These are phyloP conservation scores for Breynia disticha DNA, from an alignment of 441 rosid species.

Conservation along the genomic window DNA sequence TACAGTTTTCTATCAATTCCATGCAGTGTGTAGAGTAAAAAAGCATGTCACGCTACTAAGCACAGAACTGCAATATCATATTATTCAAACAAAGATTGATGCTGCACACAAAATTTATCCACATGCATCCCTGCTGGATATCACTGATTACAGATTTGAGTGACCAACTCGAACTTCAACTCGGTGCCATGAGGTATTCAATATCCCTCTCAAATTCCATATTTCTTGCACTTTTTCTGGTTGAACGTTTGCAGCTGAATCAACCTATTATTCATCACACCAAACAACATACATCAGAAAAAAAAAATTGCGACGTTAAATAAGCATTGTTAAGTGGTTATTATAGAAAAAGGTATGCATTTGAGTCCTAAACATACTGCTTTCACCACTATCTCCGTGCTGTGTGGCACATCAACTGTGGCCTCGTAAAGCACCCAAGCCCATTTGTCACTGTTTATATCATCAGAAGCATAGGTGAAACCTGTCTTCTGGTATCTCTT, in stretches of 20 bases:
- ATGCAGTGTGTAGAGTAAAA: too few species aligned
- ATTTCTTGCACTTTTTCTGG: slow-evolving; percentile 76
- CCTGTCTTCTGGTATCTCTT: slow-evolving; percentile 62
- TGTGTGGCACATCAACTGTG: slow-evolving; percentile 41
- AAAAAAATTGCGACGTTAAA: neutral
- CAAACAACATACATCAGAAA: slow-evolving; percentile 1
- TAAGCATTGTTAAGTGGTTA: neutral
- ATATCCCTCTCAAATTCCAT: slow-evolving; percentile 92
- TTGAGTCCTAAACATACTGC: slow-evolving; percentile 42
- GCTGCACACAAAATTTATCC: too few species aligned
- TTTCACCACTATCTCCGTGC: slow-evolving; percentile 73
- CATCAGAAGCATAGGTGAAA: slow-evolving; percentile 48
- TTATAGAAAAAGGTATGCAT: neutral
- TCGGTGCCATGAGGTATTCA: slow-evolving; percentile 94
- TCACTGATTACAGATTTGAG: slow-evolving; percentile 47
- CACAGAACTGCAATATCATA: too few species aligned
- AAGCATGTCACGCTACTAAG: too few species aligned
- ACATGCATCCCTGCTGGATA: too few species aligned
- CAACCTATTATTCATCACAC: slow-evolving; percentile 43
- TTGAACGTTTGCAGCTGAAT: slow-evolving; percentile 91
- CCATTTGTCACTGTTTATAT: slow-evolving; percentile 73
- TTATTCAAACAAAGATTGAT: too few species aligned
- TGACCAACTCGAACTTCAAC: slow-evolving; percentile 69
- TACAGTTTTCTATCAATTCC: too few species aligned
- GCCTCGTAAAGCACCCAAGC: slow-evolving; percentile 94